Percentiles rank a stretch among this genome's conserved stretches.
Conservation (phyloP, 2,329 filamentous ascomycete species). For the Aspergillus cejpii region DNA sequence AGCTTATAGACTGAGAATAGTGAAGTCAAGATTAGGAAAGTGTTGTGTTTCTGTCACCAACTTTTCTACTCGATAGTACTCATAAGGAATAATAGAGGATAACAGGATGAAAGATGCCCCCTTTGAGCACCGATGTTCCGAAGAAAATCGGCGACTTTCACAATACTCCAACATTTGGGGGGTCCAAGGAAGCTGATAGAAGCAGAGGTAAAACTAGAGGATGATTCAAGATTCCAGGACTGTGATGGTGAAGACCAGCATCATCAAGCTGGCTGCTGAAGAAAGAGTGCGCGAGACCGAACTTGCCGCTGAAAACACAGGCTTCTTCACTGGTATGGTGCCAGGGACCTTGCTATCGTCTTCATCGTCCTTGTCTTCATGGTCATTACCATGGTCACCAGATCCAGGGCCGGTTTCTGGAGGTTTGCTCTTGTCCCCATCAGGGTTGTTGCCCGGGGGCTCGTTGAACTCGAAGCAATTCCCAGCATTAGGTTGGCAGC, state of each 20-base stretch:
- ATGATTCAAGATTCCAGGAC: neutral
- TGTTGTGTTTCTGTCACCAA: neutral
- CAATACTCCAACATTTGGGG: neutral
- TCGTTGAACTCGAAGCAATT: conserved; percentile 18
- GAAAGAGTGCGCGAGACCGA: neutral
- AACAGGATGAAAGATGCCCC: neutral
- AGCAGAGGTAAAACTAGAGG: neutral
- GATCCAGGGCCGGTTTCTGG: neutral
- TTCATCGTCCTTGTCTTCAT: neutral
- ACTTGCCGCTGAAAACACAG: neutral
- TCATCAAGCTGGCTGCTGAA: neutral
- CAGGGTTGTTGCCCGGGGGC: neutral
- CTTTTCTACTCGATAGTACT: neutral
- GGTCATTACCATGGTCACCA: neutral
- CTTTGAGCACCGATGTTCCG: neutral
- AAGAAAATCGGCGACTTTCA: neutral
- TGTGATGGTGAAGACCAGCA: neutral
- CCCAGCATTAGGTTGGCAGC: conserved; percentile 28
- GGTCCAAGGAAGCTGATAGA: neutral
- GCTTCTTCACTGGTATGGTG: neutral
- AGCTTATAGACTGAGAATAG: no score
- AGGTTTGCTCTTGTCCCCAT: conserved; percentile 8
- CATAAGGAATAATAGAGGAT: neutral
- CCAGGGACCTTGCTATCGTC: no score
- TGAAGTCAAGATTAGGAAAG: no score